Base-by-base conservation (phyloP, 2,329 filamentous ascomycete genomes). In the Pezicula neosporulosa region DNA sequence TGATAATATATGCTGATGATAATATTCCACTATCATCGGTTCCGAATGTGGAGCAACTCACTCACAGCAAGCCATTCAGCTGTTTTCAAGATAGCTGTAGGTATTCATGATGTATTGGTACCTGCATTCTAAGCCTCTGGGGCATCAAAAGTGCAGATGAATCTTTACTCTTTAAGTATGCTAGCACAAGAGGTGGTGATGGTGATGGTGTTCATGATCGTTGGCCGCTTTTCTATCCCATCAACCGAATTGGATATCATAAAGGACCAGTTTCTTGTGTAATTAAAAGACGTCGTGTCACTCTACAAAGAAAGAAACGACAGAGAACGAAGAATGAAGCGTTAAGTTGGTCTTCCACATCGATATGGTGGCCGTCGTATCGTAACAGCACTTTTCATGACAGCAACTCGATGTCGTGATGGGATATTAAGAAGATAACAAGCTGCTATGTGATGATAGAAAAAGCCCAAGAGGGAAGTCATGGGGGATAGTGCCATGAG, bases 331-430 rank as follows among this genome's bases (percentile, higher is more conserved):
- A 21, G 6, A 13, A 42, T 9, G n/a, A 37, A 28, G 38, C 10
- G 16, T 6, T 6, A 33, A 48, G 42, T 71, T 69, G 72, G 48
- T 66, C 66, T 56, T 52, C 41, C 42, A 43, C 28, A 39, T 56
- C 12, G 52, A 56, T 18, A 41, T 56, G 13, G 44, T 42, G 6
- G 39, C 18, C 12, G 16, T 19, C 12, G 4, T 42, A 18, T 19
- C 12, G 4, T 42, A 18, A 19, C 39, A 19, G 39, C 18, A 19
- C 39, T 42, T 5, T 42, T 21, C 24, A 42, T 42, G 16, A 16
- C 18, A 13, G 18, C 24, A 19, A 42, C 18, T 5, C 24, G 24
- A 12, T 42, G 39, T 24, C 39, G 39, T 3, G 39, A 42, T 19
- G 24, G 24, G 24, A 15, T 24, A 18, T 2, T 19, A 18, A 18